Percentiles rank a stretch among this genome's conserved stretches.
Conservation (phyloP, 345 rosid genomes). For the Bruguiera gymnorhiza region DNA sequence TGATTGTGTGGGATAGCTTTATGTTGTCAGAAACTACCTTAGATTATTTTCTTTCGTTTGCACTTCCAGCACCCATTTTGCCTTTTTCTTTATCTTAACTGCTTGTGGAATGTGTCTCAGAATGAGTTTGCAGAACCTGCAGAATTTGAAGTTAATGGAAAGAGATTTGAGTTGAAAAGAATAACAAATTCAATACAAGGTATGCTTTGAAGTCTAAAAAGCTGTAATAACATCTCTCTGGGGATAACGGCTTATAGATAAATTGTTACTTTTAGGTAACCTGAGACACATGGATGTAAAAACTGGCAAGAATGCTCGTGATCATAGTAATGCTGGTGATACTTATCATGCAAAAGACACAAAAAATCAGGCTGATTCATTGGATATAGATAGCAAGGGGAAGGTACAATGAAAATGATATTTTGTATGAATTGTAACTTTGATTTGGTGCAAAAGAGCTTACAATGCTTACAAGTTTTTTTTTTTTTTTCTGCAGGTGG, state of each 20-base stretch:
- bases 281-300: conserved; percentile 24
- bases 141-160: conserved; percentile 48
- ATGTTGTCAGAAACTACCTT: neutral
- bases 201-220: conserved; percentile 14
- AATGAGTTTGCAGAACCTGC: conserved; percentile 71
- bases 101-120: conserved; percentile 33
- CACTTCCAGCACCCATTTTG: neutral
- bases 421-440: neutral
- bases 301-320: conserved; percentile 23
- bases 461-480: conserved; percentile 10
- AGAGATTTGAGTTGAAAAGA: conserved; percentile 44
- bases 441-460: neutral
- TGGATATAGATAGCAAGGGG: conserved; percentile 33
- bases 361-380: conserved; percentile 33
- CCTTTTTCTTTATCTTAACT: conserved; percentile 4
- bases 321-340: conserved; percentile 16
- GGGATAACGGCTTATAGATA: conserved; percentile 14
- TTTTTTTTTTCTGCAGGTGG: conserved; percentile 40
- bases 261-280: conserved; percentile 41
- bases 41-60: neutral
- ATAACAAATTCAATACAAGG: conserved; percentile 39
- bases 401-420: conserved; percentile 40
- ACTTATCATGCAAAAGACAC: conserved; percentile 19
- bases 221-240: neutral
- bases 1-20: neutral